Conservation (phyloP, 2,329 filamentous ascomycete genomes). For the Aspergillus quadricinctus region DNA sequence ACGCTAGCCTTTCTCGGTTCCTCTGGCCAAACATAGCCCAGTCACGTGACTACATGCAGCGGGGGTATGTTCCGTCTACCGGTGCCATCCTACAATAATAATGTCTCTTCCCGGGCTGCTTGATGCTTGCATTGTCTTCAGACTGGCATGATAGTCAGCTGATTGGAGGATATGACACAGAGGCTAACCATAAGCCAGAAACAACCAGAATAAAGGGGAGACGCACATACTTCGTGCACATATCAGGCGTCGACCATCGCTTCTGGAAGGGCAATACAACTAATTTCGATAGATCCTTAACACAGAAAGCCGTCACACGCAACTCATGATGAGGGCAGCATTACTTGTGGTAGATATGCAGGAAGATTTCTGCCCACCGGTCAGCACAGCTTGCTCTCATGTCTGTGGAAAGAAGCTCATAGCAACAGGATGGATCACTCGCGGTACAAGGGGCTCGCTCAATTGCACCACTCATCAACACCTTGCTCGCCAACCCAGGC, state of each 20-base stretch:
- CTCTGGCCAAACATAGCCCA: no score
- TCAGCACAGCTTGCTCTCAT: slow-evolving; percentile 41
- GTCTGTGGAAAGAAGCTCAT: neutral
- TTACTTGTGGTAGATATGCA: slow-evolving; percentile 81
- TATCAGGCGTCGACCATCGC: neutral
- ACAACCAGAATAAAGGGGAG: neutral
- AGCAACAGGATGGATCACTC: slow-evolving; percentile 69
- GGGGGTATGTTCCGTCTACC: neutral
- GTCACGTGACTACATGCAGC: no score
- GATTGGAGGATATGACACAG: neutral
- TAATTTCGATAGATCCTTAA: neutral
- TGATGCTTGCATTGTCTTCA: neutral
- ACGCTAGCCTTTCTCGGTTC: no score
- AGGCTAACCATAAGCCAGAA: neutral
- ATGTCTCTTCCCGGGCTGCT: neutral
- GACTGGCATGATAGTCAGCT: neutral
- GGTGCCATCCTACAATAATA: neutral
- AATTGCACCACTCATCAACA: slow-evolving; percentile 68
- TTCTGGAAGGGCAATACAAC: neutral
- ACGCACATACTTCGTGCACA: neutral
- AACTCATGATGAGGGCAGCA: slow-evolving; percentile 42
- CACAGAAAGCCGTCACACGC: neutral
- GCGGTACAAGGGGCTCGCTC: slow-evolving; percentile 70
- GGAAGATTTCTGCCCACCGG: slow-evolving; percentile 90
- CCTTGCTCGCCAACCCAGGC: slow-evolving; percentile 61